Base-by-base conservation (phyloP, 2,329 filamentous ascomycete species). In the Alternaria sp. region DNA sequence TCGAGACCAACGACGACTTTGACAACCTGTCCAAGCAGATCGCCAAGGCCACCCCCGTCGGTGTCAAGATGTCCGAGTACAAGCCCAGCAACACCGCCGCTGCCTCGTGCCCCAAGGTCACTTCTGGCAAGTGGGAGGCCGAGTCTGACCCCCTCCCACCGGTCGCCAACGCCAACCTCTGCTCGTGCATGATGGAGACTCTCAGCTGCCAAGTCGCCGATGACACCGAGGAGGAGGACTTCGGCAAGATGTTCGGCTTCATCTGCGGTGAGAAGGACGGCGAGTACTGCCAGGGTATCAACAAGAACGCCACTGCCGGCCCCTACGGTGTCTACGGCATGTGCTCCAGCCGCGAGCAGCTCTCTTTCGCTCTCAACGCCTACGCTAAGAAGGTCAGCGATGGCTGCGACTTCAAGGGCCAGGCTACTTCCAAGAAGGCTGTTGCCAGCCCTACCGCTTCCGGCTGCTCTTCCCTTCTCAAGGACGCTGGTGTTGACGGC, bases 161-260 rank as follows among this genome's bases (percentile, higher is more conserved):
- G 10, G 88, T 87, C 11, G 93, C 94, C 67, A 93, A 98, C 83
- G 77, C 87, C 49, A 76, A 88, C 47, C 89, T 97, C 50, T 99
- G 96, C 86, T 81, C 85, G 61, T 99, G 96, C 88, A 97, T 97
- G 92, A 86, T 88, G 79, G 84, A 87, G 68, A 89, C 88, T 47
- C 83, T 97, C 61, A 83, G 84, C 62, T 99, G 96, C 83, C 86
- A 87, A 26, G 88, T 93, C 64, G 80, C 85, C 50, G 70, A 74
- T 60, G 80, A 81, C 71, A 82, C 93, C 23, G 82, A 86, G 67
- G 78, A 83, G 54, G 84, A 89, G 57, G 82, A 88, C 60, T 91
- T 88, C 74, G 87, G 86, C 54, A 82, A 86, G 15, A 86, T 96
- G 70, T 98, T 98, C 81, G 85, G 84, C 77, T 89, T 83, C 79